These are phyloP conservation scores for Penicillium sp. DNA, from an alignment of 2,329 filamentous ascomycete species.

Conservation along the genomic window DNA sequence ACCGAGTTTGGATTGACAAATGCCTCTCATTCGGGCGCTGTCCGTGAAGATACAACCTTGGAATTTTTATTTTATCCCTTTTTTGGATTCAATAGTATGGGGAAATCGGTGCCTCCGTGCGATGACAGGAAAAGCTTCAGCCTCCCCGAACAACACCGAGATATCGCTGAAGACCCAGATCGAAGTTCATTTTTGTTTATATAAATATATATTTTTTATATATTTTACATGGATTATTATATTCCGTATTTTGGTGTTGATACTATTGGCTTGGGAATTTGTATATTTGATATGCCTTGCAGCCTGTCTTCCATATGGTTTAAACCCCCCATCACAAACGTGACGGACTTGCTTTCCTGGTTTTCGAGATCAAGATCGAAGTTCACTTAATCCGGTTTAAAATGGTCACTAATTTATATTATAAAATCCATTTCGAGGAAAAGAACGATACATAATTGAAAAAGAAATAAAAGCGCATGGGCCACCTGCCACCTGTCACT, in stretches of 20 bases:
- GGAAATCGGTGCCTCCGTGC: slow-evolving; percentile 7
- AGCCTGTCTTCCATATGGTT: not conserved
- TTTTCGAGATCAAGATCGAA: not conserved
- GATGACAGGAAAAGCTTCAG: slow-evolving; percentile 6
- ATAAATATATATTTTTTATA: not conserved
- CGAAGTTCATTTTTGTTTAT: not conserved
- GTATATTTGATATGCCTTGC: not conserved
- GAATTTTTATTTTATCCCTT: not conserved
- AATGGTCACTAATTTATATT: not conserved
- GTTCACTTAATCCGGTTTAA: not conserved
- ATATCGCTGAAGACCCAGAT: slow-evolving; percentile 2
- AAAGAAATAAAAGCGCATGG: slow-evolving; percentile 13
- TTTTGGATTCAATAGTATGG: slow-evolving; percentile 14
- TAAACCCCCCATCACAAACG: not conserved
- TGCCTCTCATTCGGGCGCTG: not conserved
- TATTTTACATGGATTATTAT: not conserved
- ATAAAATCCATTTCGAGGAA: not conserved
- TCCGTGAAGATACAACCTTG: slow-evolving; percentile 3
- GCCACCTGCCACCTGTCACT: slow-evolving; percentile 29
- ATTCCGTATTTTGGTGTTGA: not conserved
- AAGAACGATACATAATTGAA: not conserved
- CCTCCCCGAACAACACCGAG: slow-evolving; percentile 12
- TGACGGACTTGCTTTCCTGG: not conserved
- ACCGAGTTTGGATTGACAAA: slow-evolving; percentile 19
- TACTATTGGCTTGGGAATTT: slow-evolving; percentile 1